A percentile compares a stretch with the other conserved stretches of the same genome.
Evolutionary conservation across 1,284 basidiomycete species (phyloP).

Genomic region (Fomitopsis schrenkii): DNA sequence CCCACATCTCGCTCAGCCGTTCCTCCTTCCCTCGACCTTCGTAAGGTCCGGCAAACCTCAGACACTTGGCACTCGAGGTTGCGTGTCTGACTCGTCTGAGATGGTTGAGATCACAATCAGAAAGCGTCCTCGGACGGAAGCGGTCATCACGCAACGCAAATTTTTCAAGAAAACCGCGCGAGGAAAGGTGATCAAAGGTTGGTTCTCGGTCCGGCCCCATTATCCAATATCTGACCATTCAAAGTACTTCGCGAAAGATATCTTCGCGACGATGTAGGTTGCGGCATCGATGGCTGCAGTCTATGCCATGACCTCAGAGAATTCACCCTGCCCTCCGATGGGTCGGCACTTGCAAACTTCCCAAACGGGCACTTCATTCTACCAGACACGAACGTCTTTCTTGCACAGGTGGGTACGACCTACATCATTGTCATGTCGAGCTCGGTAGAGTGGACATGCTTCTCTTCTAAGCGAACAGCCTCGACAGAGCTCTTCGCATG

Average conservation of each 20-base stretch:
- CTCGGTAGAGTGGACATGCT: not conserved
- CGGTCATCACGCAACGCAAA: constrained; percentile 77
- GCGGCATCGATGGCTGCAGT: constrained; percentile 76
- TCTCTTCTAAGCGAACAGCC: too few species aligned
- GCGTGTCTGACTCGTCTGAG: not conserved
- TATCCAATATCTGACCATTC: not conserved
- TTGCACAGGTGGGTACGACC: constrained; percentile 69
- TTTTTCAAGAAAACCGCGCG: constrained; percentile 94
- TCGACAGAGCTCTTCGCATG: too few species aligned
- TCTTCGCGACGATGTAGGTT: constrained; percentile 90
- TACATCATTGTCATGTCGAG: not conserved
- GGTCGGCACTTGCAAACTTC: constrained; percentile 45
- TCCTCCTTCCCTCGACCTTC: not conserved
- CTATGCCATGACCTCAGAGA: constrained; percentile 46
- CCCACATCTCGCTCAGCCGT: not conserved
- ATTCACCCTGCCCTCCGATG: constrained; percentile 40
- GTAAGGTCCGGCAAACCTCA: not conserved
- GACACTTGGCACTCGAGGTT: not conserved
- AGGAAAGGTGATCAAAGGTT: constrained; percentile 95
- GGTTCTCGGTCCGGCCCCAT: not conserved
- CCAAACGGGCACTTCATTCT: constrained; percentile 79
- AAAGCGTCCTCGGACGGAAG: constrained; percentile 71
- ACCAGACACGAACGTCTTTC: constrained; percentile 94
- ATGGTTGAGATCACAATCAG: constrained; percentile 73
- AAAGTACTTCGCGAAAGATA: constrained; percentile 92